Percentiles rank a stretch among this genome's conserved stretches.
phyloP scores from a whole-genome alignment of 305 asterid genomes.

The Rubia tinctorum region DNA sequence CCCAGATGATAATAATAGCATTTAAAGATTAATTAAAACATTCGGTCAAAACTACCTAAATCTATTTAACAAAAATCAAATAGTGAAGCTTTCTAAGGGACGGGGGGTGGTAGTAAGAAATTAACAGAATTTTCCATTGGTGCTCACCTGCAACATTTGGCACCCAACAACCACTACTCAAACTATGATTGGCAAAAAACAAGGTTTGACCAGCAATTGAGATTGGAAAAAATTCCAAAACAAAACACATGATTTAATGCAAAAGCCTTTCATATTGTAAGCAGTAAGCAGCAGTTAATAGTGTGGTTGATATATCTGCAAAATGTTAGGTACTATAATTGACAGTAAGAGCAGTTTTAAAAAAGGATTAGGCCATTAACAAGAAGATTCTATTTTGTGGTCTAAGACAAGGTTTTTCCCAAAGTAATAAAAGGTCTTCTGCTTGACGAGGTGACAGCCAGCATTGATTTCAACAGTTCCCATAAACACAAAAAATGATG shows the following conservation, averaged over 20 bases:
- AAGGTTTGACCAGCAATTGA: background rate
- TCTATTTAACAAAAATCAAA: background rate
- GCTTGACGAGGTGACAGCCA: background rate
- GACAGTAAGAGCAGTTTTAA: background rate
- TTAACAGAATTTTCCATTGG: background rate
- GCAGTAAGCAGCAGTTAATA: background rate
- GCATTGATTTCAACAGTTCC: background rate
- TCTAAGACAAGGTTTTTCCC: background rate
- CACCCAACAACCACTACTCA: constrained; percentile 4
- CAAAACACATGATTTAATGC: background rate
- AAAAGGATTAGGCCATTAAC: background rate
- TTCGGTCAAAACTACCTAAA: background rate
- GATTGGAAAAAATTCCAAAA: background rate
- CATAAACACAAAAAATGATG: background rate
- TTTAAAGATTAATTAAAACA: background rate
- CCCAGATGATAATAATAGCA: no score
- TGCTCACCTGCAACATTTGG: background rate
- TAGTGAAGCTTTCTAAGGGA: background rate
- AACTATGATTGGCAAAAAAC: background rate
- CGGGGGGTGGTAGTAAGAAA: background rate
- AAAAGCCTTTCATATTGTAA: background rate
- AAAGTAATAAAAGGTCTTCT: background rate
- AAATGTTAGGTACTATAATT: background rate
- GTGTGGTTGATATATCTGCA: background rate
- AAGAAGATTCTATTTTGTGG: background rate